Evolutionary conservation across 78 protist genomes (phyloP).

Genomic region (Chrysochromulina parva): DNA sequence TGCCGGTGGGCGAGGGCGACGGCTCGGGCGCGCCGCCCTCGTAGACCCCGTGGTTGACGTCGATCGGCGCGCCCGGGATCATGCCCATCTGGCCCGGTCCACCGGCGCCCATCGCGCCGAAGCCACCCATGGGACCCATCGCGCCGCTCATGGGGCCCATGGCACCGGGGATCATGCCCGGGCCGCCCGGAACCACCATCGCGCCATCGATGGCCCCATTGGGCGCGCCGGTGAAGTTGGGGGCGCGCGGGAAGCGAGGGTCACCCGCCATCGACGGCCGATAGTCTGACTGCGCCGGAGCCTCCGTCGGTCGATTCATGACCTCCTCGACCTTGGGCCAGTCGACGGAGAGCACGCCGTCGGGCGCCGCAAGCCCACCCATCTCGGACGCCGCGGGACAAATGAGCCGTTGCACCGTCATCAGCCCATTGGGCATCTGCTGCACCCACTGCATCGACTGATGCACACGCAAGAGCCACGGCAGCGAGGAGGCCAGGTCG

Average conservation of each 20-base stretch:
- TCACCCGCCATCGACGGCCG: not conserved
- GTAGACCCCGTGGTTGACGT: no score
- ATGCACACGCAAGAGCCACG: slow-evolving; percentile 1
- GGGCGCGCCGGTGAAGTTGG: no score
- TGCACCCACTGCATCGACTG: slow-evolving; percentile 3
- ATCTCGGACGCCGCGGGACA: not conserved
- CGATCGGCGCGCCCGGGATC: no score
- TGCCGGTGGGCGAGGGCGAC: no score
- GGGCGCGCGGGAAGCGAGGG: slow-evolving; percentile 20
- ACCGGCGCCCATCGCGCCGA: no score
- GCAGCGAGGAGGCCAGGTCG: not conserved
- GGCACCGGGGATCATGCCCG: no score
- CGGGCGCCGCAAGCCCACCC: not conserved
- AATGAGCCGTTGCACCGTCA: slow-evolving; percentile 2
- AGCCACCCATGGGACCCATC: no score
- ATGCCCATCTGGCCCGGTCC: no score
- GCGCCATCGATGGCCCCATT: no score
- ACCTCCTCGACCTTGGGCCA: not conserved
- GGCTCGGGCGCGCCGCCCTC: no score
- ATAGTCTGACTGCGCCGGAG: not conserved
- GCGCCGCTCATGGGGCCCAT: no score
- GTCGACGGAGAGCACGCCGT: slow-evolving; percentile 8
- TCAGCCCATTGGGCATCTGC: slow-evolving; percentile 10
- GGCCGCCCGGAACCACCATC: no score
- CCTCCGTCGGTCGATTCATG: not conserved